Percentiles rank a stretch among this genome's conserved stretches.
Conservation (phyloP, 371 early-diverging fungal genomes). For the Mortierella sp. region DNA sequence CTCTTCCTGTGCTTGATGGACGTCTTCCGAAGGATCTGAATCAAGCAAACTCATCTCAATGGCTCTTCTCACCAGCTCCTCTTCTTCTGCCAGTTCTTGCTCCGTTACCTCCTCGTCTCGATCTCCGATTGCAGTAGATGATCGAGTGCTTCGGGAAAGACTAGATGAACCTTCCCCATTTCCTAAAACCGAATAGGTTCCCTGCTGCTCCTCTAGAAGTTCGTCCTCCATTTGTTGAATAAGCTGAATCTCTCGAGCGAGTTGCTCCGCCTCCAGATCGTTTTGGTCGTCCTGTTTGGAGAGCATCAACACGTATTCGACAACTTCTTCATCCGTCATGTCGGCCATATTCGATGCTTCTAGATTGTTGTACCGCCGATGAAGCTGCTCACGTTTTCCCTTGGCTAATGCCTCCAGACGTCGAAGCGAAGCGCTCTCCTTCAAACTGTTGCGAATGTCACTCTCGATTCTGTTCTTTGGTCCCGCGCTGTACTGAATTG, state of each 20-base stretch:
- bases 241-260: constrained; percentile 26
- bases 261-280: constrained; percentile 3
- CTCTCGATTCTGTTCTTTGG: constrained; percentile 43
- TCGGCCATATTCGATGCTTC: constrained; percentile 48
- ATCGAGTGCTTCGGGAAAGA: neutral
- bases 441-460: constrained; percentile 42
- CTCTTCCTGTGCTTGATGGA: neutral
- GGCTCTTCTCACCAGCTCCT: constrained; percentile 41
- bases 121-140: neutral
- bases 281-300: constrained; percentile 33
- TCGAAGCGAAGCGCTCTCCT: constrained; percentile 33
- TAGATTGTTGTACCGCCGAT: constrained; percentile 39
- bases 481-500: constrained; percentile 39
- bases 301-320: constrained; percentile 53
- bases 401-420: constrained; percentile 31
- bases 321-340: constrained; percentile 52
- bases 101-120: constrained; percentile 12
- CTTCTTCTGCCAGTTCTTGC: constrained; percentile 44
- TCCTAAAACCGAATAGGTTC: neutral
- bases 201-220: constrained; percentile 4
- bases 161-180: constrained; percentile 26
- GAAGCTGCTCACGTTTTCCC: constrained; percentile 40
- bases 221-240: constrained; percentile 27
- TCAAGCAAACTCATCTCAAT: constrained; percentile 48
- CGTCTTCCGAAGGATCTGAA: neutral